phyloP scores from a whole-genome alignment of 2,329 filamentous ascomycete genomes.

The Alternaria solani region DNA sequence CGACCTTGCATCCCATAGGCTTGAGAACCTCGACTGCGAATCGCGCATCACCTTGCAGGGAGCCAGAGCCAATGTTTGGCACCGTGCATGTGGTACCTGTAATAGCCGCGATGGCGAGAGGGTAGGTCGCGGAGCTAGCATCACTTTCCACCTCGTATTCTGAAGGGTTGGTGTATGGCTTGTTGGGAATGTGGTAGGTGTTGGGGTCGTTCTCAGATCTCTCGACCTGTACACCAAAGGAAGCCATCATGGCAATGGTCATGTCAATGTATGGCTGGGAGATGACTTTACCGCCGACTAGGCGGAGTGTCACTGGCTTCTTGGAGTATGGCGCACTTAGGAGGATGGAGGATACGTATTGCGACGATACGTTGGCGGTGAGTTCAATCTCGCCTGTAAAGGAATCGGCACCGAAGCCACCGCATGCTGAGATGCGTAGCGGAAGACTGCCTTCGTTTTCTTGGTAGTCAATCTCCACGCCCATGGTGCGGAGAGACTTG shows the following conservation, averaged over 20 bases:
- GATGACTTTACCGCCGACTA: conserved; percentile 97
- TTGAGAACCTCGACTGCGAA: conserved; percentile 89
- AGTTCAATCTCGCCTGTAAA: conserved; percentile 83
- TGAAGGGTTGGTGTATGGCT: conserved; percentile 79
- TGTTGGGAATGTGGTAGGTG: conserved; percentile 92
- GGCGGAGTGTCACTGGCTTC: conserved; percentile 84
- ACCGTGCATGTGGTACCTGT: conserved; percentile 95
- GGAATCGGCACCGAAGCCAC: conserved; percentile 69
- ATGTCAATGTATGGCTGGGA: conserved; percentile 98
- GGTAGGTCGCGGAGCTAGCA: conserved; percentile 96
- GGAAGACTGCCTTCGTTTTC: conserved; percentile 86
- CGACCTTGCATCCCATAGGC: conserved; percentile 92
- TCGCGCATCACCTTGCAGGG: conserved; percentile 91
- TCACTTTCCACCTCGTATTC: conserved; percentile 96
- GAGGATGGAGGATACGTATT: conserved; percentile 95
- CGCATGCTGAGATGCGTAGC: conserved; percentile 75
- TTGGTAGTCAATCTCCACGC: conserved; percentile 85
- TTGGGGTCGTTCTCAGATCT: conserved; percentile 80
- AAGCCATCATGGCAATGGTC: conserved; percentile 97
- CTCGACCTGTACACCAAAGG: conserved; percentile 84
- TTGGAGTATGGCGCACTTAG: conserved; percentile 98
- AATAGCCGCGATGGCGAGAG: conserved; percentile 90
- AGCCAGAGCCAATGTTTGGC: conserved; percentile 92
- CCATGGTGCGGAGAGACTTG: conserved; percentile 86
- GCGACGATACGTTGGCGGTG: conserved; percentile 95